Evolutionary conservation across 306 rosid species (phyloP).

Genomic region (Oemleria cerasiformis): DNA sequence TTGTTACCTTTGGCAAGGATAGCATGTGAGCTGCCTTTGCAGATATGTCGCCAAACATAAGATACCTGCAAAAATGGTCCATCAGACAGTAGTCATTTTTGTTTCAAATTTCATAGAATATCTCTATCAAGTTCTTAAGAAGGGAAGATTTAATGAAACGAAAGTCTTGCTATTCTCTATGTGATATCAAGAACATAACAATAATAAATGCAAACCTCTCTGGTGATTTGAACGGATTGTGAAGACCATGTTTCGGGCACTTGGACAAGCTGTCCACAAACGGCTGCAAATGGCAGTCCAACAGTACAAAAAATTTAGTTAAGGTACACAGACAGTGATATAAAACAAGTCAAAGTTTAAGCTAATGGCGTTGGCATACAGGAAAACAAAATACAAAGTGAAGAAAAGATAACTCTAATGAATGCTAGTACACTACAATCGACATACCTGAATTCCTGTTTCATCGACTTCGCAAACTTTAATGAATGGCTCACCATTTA

Average conservation of each 20-base stretch:
- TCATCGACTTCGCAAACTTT: conserved; percentile 87
- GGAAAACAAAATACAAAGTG: neutral
- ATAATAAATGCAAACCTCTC: conserved; percentile 62
- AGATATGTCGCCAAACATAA: conserved; percentile 77
- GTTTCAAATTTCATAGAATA: neutral
- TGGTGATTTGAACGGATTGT: conserved; percentile 94
- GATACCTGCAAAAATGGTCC: conserved; percentile 57
- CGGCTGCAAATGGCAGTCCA: conserved; percentile 56
- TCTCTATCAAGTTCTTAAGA: neutral
- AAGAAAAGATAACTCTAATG: neutral
- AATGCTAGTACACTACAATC: neutral
- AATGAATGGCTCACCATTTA: conserved; percentile 93
- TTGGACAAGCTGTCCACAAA: conserved; percentile 78
- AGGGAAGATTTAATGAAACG: neutral
- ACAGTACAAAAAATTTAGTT: neutral
- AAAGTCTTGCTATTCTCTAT: neutral
- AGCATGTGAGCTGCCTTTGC: conserved; percentile 87
- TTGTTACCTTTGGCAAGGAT: conserved; percentile 73
- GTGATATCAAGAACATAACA: neutral
- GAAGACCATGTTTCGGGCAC: conserved; percentile 95
- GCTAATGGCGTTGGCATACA: neutral
- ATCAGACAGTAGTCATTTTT: neutral
- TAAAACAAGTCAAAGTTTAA: conserved; percentile 12
- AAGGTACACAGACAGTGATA: neutral
- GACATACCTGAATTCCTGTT: conserved; percentile 67